Percentiles rank a stretch among this genome's conserved stretches.
Evolutionary conservation across 805 yeast genomes (phyloP).

Genomic region (Diddensiella transvaalensis): DNA sequence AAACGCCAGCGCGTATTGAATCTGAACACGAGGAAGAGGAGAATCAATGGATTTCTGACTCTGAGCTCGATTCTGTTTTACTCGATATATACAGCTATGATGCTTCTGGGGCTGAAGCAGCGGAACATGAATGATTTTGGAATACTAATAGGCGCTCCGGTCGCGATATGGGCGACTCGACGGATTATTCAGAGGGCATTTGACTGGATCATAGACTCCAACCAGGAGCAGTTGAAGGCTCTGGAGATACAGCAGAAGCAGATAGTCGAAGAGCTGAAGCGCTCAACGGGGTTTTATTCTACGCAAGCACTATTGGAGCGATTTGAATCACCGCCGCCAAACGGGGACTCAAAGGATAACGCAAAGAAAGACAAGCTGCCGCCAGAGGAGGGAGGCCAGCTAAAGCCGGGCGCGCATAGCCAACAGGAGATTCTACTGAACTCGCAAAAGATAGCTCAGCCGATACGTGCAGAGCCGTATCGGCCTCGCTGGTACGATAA

Average conservation of each 20-base stretch:
- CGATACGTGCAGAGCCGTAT: conserved; percentile 10
- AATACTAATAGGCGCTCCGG: conserved; percentile 17
- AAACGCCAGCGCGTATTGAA: conserved; percentile 20
- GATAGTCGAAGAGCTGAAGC: conserved; percentile 64
- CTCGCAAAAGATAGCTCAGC: not conserved
- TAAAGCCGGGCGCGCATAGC: not conserved
- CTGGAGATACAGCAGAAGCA: conserved; percentile 46
- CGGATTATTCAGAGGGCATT: conserved; percentile 17
- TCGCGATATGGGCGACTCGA: conserved; percentile 20
- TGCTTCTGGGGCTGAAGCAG: conserved; percentile 16
- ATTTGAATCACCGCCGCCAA: conserved; percentile 41
- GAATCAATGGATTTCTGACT: conserved; percentile 30
- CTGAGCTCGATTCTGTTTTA: conserved; percentile 32
- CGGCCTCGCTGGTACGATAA: conserved; percentile 41
- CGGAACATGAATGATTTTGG: conserved; percentile 9
- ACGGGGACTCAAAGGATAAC: not conserved
- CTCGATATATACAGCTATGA: conserved; percentile 22
- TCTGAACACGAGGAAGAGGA: conserved; percentile 26
- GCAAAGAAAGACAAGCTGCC: not conserved
- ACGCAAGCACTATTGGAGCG: conserved; percentile 71
- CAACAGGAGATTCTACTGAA: not conserved
- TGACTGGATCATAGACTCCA: conserved; percentile 23
- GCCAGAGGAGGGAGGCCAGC: not conserved
- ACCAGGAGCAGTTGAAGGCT: conserved; percentile 30
- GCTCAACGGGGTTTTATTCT: conserved; percentile 67